Evolutionary conservation across 768 basidiomycete genomes (phyloP).

Genomic region (Russula sp.): DNA sequence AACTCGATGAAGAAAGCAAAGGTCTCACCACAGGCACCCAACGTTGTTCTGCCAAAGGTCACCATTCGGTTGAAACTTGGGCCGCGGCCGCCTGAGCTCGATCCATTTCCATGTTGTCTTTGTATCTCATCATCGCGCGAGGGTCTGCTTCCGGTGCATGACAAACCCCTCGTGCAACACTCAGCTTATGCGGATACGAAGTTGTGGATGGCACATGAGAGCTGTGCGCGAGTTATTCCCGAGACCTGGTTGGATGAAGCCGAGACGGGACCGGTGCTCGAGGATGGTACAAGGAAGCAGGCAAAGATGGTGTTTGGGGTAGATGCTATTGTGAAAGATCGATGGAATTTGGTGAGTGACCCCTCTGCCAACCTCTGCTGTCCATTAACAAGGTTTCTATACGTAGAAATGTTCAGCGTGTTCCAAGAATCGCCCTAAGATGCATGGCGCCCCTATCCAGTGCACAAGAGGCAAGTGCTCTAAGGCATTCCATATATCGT

Average conservation of each 20-base stretch:
- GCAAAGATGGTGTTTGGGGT: conserved; percentile 75
- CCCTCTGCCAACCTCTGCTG: neutral
- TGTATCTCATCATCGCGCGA: conserved; percentile 54
- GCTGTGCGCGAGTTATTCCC: conserved; percentile 77
- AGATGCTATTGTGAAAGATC: conserved; percentile 81
- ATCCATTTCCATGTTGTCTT: conserved; percentile 64
- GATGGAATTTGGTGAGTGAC: conserved; percentile 83
- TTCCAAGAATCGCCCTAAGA: conserved; percentile 59
- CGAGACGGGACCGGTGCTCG: conserved; percentile 38
- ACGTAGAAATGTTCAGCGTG: conserved; percentile 90
- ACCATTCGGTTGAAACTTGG: conserved; percentile 66
- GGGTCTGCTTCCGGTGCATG: conserved; percentile 62
- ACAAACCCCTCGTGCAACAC: conserved; percentile 47
- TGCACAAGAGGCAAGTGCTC: conserved; percentile 94
- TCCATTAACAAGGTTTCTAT: neutral
- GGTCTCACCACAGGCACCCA: conserved; percentile 34
- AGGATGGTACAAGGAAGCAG: conserved; percentile 39
- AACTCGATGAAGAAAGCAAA: conserved; percentile 52
- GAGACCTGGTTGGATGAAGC: conserved; percentile 89
- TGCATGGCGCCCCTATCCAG: conserved; percentile 81
- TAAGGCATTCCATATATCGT: conserved; percentile 90
- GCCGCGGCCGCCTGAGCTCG: conserved; percentile 55
- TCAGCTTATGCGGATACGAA: conserved; percentile 32
- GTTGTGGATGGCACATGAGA: conserved; percentile 74
- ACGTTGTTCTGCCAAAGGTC: conserved; percentile 39